Percentiles rank a stretch among this genome's conserved stretches.
phyloP scores from a whole-genome alignment of 2,329 filamentous ascomycete genomes.

The Diaporthe vexans region DNA sequence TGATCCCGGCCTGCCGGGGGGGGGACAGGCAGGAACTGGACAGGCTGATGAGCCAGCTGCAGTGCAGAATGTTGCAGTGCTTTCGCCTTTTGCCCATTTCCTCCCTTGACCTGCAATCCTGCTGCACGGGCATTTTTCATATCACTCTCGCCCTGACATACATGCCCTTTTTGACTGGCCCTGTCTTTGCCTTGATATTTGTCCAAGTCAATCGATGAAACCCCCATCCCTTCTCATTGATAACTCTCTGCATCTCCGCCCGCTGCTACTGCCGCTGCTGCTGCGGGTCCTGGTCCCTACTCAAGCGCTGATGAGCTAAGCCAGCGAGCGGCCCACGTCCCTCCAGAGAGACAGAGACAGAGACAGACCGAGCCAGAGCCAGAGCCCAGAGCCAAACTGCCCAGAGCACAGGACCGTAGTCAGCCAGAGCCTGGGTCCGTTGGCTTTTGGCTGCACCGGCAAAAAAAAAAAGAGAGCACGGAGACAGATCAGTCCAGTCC shows the following conservation, averaged over 20 bases:
- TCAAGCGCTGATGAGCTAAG: slow-evolving; percentile 30
- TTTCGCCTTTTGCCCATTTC: slow-evolving; percentile 17
- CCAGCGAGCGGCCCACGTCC: neutral
- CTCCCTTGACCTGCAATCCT: slow-evolving; percentile 39
- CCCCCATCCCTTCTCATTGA: slow-evolving; percentile 19
- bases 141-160: slow-evolving; percentile 26
- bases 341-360: neutral
- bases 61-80: slow-evolving; percentile 13
- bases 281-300: slow-evolving; percentile 22
- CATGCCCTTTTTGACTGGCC: slow-evolving; percentile 25
- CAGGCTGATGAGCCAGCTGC: slow-evolving; percentile 12
- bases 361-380: neutral
- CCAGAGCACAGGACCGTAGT: neutral
- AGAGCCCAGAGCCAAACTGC: neutral
- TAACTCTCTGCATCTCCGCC: slow-evolving; percentile 6
- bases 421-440: slow-evolving; percentile 10
- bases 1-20: slow-evolving; percentile 15
- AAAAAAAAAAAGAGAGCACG: slow-evolving; percentile 28
- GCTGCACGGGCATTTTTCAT: slow-evolving; percentile 29
- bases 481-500: slow-evolving; percentile 1
- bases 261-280: slow-evolving; percentile 1
- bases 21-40: slow-evolving; percentile 11
- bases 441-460: slow-evolving; percentile 23
- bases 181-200: slow-evolving; percentile 7
- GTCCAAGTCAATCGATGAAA: slow-evolving; percentile 8